Base-by-base conservation (phyloP, 352 stramenopile genomes). In the Phytophthora gonapodyides region DNA sequence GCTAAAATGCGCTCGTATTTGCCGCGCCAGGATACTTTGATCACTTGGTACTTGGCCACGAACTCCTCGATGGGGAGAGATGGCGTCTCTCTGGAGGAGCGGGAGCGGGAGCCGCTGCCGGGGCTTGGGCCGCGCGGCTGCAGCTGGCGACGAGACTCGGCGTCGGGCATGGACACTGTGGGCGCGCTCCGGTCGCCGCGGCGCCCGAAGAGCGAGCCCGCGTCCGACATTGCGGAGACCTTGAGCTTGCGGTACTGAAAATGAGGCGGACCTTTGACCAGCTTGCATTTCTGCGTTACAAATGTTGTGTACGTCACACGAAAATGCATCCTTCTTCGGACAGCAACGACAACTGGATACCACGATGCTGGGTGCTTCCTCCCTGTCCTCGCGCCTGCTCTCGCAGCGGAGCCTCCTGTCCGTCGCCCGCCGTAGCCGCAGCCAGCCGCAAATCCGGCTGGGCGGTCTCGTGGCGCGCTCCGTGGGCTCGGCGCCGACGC, bases 1-100 rank as follows among this genome's bases (percentile, higher is more conserved):
- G 85, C 85, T 19, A 96, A 70, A 45, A 96, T 93, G 61, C 87
- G 85, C 55, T 94, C 85, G 69, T 96, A 96, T 61, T 93, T 93
- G 59, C 87, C 87, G 17, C 84, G 73, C 87, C 87, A 96, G 30
- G 84, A 92, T 31, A 79, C 55, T 67, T 96, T 96, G 46, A 91
- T 73, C 34, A 93, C 84, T 58, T 89, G 82, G 67, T 94, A 96
- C 62, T 92, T 92, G 57, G 84, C 73, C 16, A 93, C 73, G 52
- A 85, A 93, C 56, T 95, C 87, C 55, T 94, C 84, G 45, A 93
- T 88, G 34, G 76, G 81, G 5, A 31, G 6, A 31, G 27, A 31
- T 31, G 27, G 27, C 5, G 27, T 2, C 27, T 24, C 34, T 12
- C 43, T 40, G 2, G 35, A 11, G 0, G 44, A 50, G 19, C 53